A percentile compares a stretch with the other conserved stretches of the same genome.
Conservation (phyloP, 306 rosid genomes). For the Trifolium repens region DNA sequence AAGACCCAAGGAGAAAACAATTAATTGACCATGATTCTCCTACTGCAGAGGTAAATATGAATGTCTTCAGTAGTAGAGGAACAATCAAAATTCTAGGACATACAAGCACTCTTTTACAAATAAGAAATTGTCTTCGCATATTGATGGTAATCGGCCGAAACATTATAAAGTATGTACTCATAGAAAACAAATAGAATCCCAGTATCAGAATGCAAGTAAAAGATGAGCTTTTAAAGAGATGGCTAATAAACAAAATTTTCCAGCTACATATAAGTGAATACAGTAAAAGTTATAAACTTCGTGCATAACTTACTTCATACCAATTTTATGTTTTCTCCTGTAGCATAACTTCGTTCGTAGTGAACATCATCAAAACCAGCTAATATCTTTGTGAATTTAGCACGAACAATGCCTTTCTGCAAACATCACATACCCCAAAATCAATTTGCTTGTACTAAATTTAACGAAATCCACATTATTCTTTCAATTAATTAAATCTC, state of each 20-base stretch:
- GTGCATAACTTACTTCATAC: constrained; percentile 58
- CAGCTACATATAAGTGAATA: constrained; percentile 19
- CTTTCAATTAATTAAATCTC: constrained; percentile 34
- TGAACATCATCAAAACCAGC: constrained; percentile 81
- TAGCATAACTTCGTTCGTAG: constrained; percentile 83
- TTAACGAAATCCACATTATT: constrained; percentile 6
- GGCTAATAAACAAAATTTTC: neutral
- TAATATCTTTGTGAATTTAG: constrained; percentile 76
- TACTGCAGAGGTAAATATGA: constrained; percentile 4
- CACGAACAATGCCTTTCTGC: constrained; percentile 94
- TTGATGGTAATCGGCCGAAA: neutral
- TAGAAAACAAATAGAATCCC: constrained; percentile 12
- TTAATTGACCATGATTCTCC: constrained; percentile 16
- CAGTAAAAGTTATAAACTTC: neutral
- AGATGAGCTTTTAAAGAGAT: constrained; percentile 8
- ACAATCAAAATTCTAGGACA: constrained; percentile 24
- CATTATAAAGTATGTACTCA: neutral
- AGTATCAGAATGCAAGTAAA: constrained; percentile 21
- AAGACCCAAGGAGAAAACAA: neutral
- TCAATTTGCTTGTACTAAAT: constrained; percentile 27
- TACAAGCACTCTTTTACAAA: constrained; percentile 18
- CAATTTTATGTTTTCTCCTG: constrained; percentile 75
- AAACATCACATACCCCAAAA: constrained; percentile 42
- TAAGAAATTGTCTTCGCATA: neutral
- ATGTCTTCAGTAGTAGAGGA: neutral